Evolutionary conservation across 1,284 basidiomycete species (phyloP).

Genomic region (Cutaneotrichosporon dermatis): DNA sequence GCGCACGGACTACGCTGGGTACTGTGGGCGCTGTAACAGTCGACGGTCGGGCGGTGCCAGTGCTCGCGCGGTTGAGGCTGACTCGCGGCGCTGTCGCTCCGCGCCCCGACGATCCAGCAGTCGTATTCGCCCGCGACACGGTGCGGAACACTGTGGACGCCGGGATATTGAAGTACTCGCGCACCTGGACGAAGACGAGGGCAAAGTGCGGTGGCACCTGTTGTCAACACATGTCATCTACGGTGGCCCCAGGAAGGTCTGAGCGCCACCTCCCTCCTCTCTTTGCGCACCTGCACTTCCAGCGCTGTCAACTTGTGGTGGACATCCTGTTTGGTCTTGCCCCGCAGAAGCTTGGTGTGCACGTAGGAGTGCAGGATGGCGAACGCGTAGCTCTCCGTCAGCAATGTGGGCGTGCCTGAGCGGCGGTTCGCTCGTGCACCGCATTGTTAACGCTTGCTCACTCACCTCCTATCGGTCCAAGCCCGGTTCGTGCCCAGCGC

Average conservation of each 20-base stretch:
- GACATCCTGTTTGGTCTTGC: constrained; percentile 19
- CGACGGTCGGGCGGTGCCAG: background rate
- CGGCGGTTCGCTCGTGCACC: too few species aligned
- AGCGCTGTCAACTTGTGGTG: constrained; percentile 29
- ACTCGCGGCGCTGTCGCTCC: background rate
- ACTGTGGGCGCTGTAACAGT: background rate
- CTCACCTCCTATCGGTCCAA: background rate
- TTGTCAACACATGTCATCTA: background rate
- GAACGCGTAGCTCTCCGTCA: constrained; percentile 25
- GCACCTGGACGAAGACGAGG: constrained; percentile 6
- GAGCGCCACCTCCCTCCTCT: background rate
- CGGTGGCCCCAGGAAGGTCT: too few species aligned
- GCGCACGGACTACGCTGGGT: background rate
- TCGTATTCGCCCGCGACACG: background rate
- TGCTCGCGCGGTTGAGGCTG: background rate
- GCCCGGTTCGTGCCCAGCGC: background rate
- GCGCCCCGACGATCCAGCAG: background rate
- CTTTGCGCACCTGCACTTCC: constrained; percentile 29
- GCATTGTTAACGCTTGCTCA: background rate
- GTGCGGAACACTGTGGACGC: constrained; percentile 3
- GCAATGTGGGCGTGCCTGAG: too few species aligned
- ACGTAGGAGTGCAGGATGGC: constrained; percentile 35
- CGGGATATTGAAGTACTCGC: constrained; percentile 9
- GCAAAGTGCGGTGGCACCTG: constrained; percentile 10
- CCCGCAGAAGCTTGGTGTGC: constrained; percentile 28